Conservation (phyloP, 2,329 filamentous ascomycete genomes). For the Zymoseptoria brevis region DNA sequence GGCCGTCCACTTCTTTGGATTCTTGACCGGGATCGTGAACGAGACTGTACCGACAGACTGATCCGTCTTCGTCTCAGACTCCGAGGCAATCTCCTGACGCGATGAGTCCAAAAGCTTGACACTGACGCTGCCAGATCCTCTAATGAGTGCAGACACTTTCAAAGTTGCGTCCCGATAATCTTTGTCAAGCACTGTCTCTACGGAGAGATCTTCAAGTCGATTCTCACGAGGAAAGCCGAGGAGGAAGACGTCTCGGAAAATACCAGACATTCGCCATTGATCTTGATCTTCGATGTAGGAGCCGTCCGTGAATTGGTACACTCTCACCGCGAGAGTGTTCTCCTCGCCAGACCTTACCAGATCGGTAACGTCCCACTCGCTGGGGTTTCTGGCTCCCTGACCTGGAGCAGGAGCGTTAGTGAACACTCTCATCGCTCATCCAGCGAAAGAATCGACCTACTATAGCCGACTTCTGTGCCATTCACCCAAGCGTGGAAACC, state of each 20-base stretch:
- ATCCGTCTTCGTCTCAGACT: conserved; percentile 1
- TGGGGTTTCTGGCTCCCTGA: conserved; percentile 60
- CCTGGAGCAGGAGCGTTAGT: not conserved
- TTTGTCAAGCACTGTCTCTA: conserved; percentile 48
- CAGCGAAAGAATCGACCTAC: conserved; percentile 16
- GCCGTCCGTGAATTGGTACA: conserved; percentile 63
- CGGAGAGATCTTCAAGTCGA: conserved; percentile 51
- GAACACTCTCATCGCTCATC: no score
- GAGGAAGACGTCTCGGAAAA: conserved; percentile 60
- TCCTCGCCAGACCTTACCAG: conserved; percentile 38
- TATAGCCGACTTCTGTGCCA: conserved; percentile 56
- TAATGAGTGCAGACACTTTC: conserved; percentile 10
- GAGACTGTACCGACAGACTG: conserved; percentile 19
- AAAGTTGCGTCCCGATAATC: conserved; percentile 47
- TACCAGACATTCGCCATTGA: conserved; percentile 34
- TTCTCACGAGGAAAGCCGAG: conserved; percentile 46
- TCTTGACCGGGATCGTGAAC: conserved; percentile 38
- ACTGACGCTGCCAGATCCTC: conserved; percentile 37
- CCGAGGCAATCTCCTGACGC: conserved; percentile 29
- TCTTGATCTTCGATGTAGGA: conserved; percentile 57
- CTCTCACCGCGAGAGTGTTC: conserved; percentile 55
- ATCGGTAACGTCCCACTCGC: conserved; percentile 59
- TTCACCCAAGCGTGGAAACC: conserved; percentile 65
- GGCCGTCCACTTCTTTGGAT: conserved; percentile 61
- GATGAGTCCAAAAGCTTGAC: conserved; percentile 32